Evolutionary conservation across 495 filamentous ascomycete genomes (phyloP).

Genomic region (Xylaria sp.): DNA sequence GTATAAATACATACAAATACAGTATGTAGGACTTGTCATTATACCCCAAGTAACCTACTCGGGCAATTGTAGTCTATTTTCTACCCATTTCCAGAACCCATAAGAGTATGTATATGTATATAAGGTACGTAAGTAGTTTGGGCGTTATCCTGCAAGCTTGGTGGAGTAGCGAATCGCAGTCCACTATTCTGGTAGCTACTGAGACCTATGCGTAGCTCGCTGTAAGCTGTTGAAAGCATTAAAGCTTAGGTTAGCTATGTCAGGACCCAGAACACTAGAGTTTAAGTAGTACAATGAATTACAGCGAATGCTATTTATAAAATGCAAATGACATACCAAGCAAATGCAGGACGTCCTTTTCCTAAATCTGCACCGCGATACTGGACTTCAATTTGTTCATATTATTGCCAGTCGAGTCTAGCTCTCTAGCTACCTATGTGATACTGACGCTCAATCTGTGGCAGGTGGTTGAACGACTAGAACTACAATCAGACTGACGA

Average conservation of each 20-base stretch:
- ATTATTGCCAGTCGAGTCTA: not conserved
- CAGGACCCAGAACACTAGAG: not conserved
- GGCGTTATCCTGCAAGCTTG: not conserved
- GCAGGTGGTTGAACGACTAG: conserved; percentile 66
- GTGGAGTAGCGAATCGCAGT: conserved; percentile 8
- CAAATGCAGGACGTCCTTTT: not conserved
- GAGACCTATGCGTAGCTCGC: not conserved
- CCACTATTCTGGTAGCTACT: not conserved
- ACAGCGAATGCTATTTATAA: not conserved
- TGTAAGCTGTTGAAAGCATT: not conserved
- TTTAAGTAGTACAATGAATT: too few relatives aligned
- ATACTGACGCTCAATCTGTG: conserved; percentile 31
- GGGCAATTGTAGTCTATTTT: too few relatives aligned
- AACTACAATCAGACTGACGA: conserved; percentile 74
- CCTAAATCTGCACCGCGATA: not conserved
- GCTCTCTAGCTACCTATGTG: not conserved
- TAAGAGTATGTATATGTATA: too few relatives aligned
- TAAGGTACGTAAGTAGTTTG: too few relatives aligned
- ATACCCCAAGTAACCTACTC: too few relatives aligned
- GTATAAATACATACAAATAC: too few relatives aligned
- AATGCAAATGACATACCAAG: not conserved
- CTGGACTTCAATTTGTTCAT: not conserved
- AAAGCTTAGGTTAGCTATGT: not conserved
- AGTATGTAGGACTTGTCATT: too few relatives aligned
- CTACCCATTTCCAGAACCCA: too few relatives aligned